Percentiles rank a stretch among this genome's conserved stretches.
Evolutionary conservation across 495 filamentous ascomycete genomes (phyloP).

Genomic region (Wilcoxina mikolae): DNA sequence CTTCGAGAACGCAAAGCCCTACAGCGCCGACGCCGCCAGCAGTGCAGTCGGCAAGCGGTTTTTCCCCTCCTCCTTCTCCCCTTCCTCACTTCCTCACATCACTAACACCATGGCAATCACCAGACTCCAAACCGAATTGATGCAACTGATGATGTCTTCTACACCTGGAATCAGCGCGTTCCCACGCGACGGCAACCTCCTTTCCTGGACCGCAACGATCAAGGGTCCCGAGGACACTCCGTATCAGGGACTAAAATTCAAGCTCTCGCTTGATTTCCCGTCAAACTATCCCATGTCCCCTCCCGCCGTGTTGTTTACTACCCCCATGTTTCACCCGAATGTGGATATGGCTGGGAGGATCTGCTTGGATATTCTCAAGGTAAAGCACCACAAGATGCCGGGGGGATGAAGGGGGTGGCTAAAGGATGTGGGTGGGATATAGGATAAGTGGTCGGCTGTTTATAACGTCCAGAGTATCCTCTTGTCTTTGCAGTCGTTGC

Average conservation of each 20-base stretch:
- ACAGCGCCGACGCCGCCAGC: neutral
- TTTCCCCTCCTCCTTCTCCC: neutral
- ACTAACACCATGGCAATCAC: neutral
- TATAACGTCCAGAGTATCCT: conserved; percentile 91
- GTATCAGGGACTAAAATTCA: conserved; percentile 73
- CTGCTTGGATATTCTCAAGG: conserved; percentile 94
- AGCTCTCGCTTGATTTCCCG: conserved; percentile 84
- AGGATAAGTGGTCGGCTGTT: conserved; percentile 34
- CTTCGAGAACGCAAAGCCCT: neutral
- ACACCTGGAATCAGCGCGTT: conserved; percentile 93
- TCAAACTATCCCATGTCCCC: conserved; percentile 84
- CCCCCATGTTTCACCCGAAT: conserved; percentile 87
- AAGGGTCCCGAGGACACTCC: conserved; percentile 80
- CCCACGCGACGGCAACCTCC: conserved; percentile 80
- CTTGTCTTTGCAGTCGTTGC: conserved; percentile 81
- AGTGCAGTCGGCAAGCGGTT: conserved; percentile 11
- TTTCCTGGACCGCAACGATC: conserved; percentile 86
- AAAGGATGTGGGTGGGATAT: neutral
- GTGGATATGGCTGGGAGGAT: conserved; percentile 93
- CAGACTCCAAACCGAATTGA: conserved; percentile 90
- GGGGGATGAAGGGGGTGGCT: neutral
- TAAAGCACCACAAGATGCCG: conserved; percentile 29
- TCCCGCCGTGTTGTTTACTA: conserved; percentile 87
- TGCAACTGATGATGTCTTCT: conserved; percentile 91
- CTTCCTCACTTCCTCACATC: neutral